Conservation (phyloP, 2,329 filamentous ascomycete genomes). For the Fusarium paranaense region DNA sequence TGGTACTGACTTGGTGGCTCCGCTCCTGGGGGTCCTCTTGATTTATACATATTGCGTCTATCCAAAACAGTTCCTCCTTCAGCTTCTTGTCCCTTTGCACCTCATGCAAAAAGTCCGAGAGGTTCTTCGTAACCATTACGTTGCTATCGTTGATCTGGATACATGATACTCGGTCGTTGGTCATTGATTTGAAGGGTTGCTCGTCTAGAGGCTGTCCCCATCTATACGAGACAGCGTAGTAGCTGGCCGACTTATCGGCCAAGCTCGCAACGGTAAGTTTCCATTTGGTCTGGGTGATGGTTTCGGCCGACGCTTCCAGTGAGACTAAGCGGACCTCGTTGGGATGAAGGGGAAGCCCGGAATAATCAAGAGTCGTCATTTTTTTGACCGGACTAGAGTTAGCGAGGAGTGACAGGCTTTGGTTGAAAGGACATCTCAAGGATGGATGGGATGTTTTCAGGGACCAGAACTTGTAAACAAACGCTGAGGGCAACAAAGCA, state of each 20-base stretch:
- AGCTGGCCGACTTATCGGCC: background rate
- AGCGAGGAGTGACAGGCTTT: background rate
- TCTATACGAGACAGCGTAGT: background rate
- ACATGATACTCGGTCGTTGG: background rate
- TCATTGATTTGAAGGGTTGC: background rate
- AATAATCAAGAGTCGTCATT: background rate
- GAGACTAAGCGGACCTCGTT: background rate
- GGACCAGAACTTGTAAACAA: background rate
- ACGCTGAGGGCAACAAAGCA: background rate
- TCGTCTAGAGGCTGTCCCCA: background rate
- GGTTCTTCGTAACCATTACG: background rate
- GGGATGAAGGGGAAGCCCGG: background rate
- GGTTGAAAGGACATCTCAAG: background rate
- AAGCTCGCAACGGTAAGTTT: background rate
- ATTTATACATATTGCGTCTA: background rate
- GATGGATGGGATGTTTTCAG: background rate
- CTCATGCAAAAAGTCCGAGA: background rate
- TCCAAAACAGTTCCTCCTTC: background rate
- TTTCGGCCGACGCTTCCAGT: background rate
- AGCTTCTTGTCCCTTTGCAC: background rate
- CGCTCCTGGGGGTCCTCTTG: background rate
- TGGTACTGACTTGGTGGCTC: background rate
- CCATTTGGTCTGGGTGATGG: background rate
- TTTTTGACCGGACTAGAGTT: background rate
- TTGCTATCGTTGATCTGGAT: background rate